These are phyloP conservation scores for Podospora tetraspora DNA, from an alignment of 495 filamentous ascomycete species.

Conservation along the genomic window DNA sequence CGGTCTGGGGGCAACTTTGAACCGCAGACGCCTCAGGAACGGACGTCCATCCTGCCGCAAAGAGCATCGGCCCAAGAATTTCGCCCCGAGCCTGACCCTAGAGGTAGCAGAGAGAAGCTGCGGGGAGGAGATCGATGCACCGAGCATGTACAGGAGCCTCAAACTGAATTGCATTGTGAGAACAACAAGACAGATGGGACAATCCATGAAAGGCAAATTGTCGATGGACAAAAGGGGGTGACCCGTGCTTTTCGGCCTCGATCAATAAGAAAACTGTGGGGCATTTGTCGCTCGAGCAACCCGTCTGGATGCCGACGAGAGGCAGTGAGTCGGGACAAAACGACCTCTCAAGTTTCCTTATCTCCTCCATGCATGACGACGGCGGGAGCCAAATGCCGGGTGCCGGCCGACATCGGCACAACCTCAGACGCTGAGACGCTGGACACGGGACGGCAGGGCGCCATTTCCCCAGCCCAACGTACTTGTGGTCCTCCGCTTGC, in stretches of 20 bases:
- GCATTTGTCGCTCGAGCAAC: neutral
- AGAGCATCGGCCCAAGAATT: no score
- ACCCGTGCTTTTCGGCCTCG: neutral
- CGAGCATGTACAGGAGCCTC: neutral
- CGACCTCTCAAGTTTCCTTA: neutral
- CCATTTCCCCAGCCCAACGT: neutral
- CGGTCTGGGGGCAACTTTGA: neutral
- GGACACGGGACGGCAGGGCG: neutral
- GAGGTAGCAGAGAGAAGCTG: no score
- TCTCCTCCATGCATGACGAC: neutral
- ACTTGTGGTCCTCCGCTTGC: neutral
- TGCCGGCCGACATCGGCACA: neutral
- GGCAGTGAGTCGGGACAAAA: neutral
- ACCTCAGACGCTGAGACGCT: no score
- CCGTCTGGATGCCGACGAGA: neutral
- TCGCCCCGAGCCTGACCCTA: no score
- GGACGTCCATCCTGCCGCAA: no score
- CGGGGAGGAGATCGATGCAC: neutral
- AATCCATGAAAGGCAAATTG: no score
- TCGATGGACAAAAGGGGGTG: neutral
- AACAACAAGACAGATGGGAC: neutral
- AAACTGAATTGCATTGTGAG: neutral
- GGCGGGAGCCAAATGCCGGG: neutral
- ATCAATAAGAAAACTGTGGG: neutral
- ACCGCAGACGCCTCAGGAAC: no score